phyloP scores from a whole-genome alignment of 805 yeast species.

The Metschnikowia proteae region DNA sequence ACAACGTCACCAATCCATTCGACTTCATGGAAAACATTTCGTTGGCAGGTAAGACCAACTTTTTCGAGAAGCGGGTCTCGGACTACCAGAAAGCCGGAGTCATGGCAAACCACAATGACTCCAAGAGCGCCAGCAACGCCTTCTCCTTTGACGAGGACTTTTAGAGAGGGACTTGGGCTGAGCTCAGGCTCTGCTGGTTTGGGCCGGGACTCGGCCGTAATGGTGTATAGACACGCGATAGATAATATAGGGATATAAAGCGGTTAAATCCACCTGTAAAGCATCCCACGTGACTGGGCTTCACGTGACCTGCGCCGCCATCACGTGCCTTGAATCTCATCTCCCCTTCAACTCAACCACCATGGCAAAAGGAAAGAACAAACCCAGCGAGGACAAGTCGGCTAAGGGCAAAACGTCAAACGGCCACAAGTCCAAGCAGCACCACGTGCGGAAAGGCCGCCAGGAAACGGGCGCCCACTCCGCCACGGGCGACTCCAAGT shows the following conservation, averaged over 20 bases:
- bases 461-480: constrained; percentile 30
- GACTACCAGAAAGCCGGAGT: constrained; percentile 99
- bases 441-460: constrained; percentile 40
- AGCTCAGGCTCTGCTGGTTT: constrained; percentile 3
- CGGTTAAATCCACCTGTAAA: not conserved
- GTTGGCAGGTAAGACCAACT: constrained; percentile 96
- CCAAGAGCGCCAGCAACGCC: constrained; percentile 45
- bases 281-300: not conserved
- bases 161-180: constrained; percentile 25
- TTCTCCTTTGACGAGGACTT: constrained; percentile 94
- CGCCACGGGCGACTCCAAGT: constrained; percentile 28
- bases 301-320: not conserved
- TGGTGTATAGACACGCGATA: not conserved
- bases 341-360: not conserved
- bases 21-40: constrained; percentile 99
- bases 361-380: constrained; percentile 58
- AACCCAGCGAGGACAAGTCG: constrained; percentile 41
- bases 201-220: not conserved
- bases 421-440: constrained; percentile 54
- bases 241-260: not conserved
- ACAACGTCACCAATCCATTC: constrained; percentile 88
- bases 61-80: constrained; percentile 97
- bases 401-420: constrained; percentile 43
- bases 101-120: constrained; percentile 69
- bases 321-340: not conserved